These are phyloP conservation scores for Linaria vulgaris DNA, from an alignment of 257 asterid species.

Conservation along the genomic window DNA sequence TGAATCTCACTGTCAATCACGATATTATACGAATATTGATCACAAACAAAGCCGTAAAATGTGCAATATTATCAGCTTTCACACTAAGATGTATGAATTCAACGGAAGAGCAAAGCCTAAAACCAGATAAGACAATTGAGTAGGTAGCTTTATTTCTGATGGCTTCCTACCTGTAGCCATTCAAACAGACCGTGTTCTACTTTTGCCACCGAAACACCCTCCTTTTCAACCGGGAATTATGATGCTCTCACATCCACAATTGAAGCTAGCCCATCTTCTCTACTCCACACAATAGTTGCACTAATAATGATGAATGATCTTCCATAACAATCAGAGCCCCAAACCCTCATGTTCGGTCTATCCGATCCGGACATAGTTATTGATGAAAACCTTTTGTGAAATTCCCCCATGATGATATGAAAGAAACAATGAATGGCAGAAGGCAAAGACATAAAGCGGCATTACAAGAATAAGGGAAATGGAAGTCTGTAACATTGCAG, in stretches of 20 bases:
- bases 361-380: slow-evolving; percentile 76
- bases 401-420: slow-evolving; percentile 78
- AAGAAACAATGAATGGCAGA: no score
- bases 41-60: slow-evolving; percentile 9
- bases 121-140: no score
- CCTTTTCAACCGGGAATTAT: slow-evolving; percentile 85
- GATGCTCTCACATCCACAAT: slow-evolving; percentile 81
- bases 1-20: slow-evolving; percentile 22
- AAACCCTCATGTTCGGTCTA: slow-evolving; percentile 88
- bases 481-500: no score
- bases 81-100: slow-evolving; percentile 16
- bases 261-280: slow-evolving; percentile 98
- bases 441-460: no score
- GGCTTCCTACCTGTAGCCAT: slow-evolving; percentile 80
- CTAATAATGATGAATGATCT: slow-evolving; percentile 78
- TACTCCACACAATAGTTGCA: slow-evolving; percentile 92
- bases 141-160: no score
- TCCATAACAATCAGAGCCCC: slow-evolving; percentile 96
- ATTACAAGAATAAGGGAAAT: no score
- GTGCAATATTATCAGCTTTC: background rate
- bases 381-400: slow-evolving; percentile 77
- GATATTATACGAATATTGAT: slow-evolving; percentile 9
- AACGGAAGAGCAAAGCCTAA: slow-evolving; percentile 11
- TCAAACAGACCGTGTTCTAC: slow-evolving; percentile 91
- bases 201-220: slow-evolving; percentile 91